phyloP scores from a whole-genome alignment of 345 rosid genomes.

The Bretschneidera sinensis region DNA sequence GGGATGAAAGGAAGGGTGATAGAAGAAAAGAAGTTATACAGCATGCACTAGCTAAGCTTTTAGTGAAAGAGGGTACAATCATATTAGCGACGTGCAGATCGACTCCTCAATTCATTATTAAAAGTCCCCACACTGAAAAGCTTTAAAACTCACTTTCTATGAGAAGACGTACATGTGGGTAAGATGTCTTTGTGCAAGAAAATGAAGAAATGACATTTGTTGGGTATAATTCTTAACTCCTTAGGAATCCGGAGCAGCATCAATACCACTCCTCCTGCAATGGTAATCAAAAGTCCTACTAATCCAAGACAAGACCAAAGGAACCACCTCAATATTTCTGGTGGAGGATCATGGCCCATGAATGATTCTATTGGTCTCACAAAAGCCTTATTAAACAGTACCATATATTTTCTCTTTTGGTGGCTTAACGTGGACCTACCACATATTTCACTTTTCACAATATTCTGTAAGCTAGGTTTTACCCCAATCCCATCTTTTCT shows the following conservation, averaged over 20 bases:
- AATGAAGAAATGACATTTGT: not conserved
- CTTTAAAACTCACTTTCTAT: no score
- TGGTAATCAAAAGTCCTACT: not conserved
- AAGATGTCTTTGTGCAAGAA: not conserved
- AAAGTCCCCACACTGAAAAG: slow-evolving; percentile 15
- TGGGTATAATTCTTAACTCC: slow-evolving; percentile 2
- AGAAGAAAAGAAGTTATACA: slow-evolving; percentile 7
- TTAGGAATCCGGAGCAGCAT: slow-evolving; percentile 10
- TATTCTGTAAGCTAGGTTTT: no score
- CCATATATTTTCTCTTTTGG: no score
- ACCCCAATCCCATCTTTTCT: no score
- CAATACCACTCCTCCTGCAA: not conserved
- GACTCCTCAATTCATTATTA: slow-evolving; percentile 13
- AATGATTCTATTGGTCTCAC: no score
- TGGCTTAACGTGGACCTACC: no score
- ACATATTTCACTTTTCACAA: no score
- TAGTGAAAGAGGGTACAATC: slow-evolving; percentile 21
- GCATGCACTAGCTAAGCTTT: no score
- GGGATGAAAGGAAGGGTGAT: not conserved
- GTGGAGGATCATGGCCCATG: no score
- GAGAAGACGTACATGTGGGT: slow-evolving; percentile 5
- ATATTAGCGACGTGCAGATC: slow-evolving; percentile 17
- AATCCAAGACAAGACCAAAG: slow-evolving; percentile 1
- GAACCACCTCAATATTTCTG: no score
- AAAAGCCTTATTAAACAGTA: no score